Conservation (phyloP, 148 eudicot species). For the Fagopyrum tataricum region DNA sequence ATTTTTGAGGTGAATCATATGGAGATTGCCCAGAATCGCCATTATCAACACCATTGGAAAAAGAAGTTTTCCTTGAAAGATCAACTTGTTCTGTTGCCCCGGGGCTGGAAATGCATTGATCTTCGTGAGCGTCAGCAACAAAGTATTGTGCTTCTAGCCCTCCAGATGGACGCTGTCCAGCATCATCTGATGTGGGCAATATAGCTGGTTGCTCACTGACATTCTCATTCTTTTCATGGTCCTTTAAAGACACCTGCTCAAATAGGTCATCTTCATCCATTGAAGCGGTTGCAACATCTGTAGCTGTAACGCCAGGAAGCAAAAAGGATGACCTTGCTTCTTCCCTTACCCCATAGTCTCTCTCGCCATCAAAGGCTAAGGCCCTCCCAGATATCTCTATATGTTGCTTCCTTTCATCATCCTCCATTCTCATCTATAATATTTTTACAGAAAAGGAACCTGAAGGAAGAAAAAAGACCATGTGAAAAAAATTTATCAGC, state of each 20-base stretch:
- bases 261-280: constrained; percentile 50
- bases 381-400: constrained; percentile 27
- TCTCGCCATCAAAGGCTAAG: constrained; percentile 24
- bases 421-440: constrained; percentile 42
- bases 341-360: constrained; percentile 16
- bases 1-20: constrained; percentile 55
- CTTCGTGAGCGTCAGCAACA: constrained; percentile 28
- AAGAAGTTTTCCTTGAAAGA: constrained; percentile 28
- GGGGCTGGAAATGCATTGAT: constrained; percentile 35
- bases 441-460: constrained; percentile 20
- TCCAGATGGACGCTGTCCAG: constrained; percentile 29
- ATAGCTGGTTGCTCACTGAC: constrained; percentile 11
- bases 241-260: constrained; percentile 73
- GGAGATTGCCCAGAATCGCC: constrained; percentile 41
- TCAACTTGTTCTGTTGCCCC: constrained; percentile 26
- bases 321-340: constrained; percentile 25
- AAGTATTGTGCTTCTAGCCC: constrained; percentile 31
- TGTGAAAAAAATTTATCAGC: neutral
- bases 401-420: constrained; percentile 41
- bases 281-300: constrained; percentile 25
- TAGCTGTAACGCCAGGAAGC: constrained; percentile 19
- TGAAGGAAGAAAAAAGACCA: constrained; percentile 11
- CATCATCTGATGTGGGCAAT: constrained; percentile 20
- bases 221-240: constrained; percentile 29
- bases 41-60: constrained; percentile 44